These are phyloP conservation scores for Epichloe brachyelytri DNA, from an alignment of 2,329 filamentous ascomycete genomes.

Conservation along the genomic window DNA sequence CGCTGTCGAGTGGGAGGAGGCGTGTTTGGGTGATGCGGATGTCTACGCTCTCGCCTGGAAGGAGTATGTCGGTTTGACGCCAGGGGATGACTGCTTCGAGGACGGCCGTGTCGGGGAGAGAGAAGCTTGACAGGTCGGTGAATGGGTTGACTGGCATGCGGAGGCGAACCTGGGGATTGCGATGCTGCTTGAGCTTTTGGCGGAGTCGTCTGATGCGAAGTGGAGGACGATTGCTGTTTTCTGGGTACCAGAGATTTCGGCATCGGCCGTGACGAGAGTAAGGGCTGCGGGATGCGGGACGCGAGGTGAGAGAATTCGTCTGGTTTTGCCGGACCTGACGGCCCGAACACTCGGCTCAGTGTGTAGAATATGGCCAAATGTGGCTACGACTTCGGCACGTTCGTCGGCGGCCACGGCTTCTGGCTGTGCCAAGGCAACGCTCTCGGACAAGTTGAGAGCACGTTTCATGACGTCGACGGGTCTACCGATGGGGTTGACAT, in stretches of 20 bases:
- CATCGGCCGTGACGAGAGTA: slow-evolving; percentile 21
- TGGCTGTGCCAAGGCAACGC: neutral
- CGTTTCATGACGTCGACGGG: neutral
- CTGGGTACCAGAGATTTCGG: slow-evolving; percentile 13
- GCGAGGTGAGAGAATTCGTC: slow-evolving; percentile 30
- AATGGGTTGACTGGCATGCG: slow-evolving; percentile 18
- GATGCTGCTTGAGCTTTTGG: neutral
- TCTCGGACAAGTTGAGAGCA: neutral
- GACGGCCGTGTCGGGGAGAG: slow-evolving; percentile 17
- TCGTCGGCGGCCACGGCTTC: neutral
- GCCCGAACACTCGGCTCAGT: slow-evolving; percentile 7
- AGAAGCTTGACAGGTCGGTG: slow-evolving; percentile 15
- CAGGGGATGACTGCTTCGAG: slow-evolving; percentile 18
- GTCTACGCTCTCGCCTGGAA: slow-evolving; percentile 35
- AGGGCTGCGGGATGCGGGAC: slow-evolving; percentile 35
- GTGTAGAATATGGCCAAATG: slow-evolving; percentile 41
- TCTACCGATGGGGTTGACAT: slow-evolving; percentile 11
- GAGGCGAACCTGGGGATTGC: slow-evolving; percentile 13
- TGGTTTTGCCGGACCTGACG: slow-evolving; percentile 5
- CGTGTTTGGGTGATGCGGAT: slow-evolving; percentile 27
- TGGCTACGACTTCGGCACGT: slow-evolving; percentile 19
- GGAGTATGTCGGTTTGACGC: slow-evolving; percentile 28
- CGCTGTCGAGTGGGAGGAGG: slow-evolving; percentile 26
- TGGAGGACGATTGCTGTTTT: slow-evolving; percentile 29
- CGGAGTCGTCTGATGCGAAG: slow-evolving; percentile 25